Conservation (phyloP, 2,329 filamentous ascomycete genomes). For the Fusarium sp. region DNA sequence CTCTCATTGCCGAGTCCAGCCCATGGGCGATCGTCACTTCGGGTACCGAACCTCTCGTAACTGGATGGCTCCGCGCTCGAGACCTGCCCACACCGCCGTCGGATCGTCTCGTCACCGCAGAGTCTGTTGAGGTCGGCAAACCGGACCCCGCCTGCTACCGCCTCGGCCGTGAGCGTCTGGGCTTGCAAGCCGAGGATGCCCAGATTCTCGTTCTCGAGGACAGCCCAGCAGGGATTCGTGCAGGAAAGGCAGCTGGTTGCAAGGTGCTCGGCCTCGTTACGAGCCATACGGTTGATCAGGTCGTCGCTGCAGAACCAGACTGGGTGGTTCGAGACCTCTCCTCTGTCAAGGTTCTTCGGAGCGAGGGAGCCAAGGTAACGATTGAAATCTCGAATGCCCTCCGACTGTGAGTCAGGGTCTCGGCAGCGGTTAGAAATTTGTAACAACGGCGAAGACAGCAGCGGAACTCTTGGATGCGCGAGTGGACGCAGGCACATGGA, state of each 20-base stretch:
- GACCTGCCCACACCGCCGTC: constrained; percentile 66
- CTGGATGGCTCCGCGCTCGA: constrained; percentile 76
- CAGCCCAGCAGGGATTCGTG: constrained; percentile 82
- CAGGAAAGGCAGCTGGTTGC: constrained; percentile 87
- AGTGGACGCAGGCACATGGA: constrained; percentile 5
- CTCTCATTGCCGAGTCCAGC: constrained; percentile 67
- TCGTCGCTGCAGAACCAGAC: constrained; percentile 80
- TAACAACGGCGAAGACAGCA: constrained; percentile 8
- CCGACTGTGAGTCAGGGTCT: constrained; percentile 41
- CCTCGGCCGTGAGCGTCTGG: constrained; percentile 71
- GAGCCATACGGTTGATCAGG: constrained; percentile 78
- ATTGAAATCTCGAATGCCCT: constrained; percentile 74
- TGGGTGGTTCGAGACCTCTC: constrained; percentile 85
- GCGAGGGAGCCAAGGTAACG: constrained; percentile 66
- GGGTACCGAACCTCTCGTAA: constrained; percentile 72
- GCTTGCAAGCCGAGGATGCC: constrained; percentile 57
- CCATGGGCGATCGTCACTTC: constrained; percentile 91
- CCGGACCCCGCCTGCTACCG: constrained; percentile 79
- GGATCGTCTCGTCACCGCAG: constrained; percentile 74
- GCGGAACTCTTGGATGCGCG: constrained; percentile 5
- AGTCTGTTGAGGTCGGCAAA: constrained; percentile 79
- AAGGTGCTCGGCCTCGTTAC: constrained; percentile 85
- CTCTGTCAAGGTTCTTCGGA: constrained; percentile 72
- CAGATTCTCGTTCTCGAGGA: constrained; percentile 84
- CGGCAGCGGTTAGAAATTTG: constrained; percentile 4